Conservation (phyloP, 2,329 filamentous ascomycete species). For the Venturia carpophila region DNA sequence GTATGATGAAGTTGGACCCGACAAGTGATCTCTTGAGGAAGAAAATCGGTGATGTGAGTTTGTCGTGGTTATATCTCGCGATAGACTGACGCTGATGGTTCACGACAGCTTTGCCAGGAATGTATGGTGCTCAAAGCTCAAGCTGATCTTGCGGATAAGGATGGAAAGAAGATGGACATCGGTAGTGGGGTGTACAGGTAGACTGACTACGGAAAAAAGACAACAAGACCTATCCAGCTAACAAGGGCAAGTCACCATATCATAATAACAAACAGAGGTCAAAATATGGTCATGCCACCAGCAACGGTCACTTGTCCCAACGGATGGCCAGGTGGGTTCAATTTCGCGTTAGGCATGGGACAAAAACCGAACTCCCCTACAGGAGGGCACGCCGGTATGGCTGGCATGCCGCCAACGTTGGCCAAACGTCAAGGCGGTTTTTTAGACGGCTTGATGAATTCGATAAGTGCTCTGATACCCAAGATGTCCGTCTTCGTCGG, state of each 20-base stretch:
- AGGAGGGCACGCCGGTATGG: not conserved
- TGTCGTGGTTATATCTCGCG: too few relatives aligned
- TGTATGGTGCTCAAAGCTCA: conserved; percentile 17
- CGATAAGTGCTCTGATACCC: not conserved
- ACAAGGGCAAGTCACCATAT: conserved; percentile 10
- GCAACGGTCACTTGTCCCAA: not conserved
- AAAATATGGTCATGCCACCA: conserved; percentile 2
- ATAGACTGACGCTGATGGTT: not conserved
- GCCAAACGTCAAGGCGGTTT: not conserved
- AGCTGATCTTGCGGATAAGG: conserved; percentile 11
- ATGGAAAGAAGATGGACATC: conserved; percentile 9
- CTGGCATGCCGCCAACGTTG: not conserved
- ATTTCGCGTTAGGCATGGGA: not conserved
- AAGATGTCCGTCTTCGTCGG: conserved; percentile 16
- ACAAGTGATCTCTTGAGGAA: conserved; percentile 13
- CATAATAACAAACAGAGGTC: conserved; percentile 2
- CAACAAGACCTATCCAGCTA: not conserved
- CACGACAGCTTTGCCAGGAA: conserved; percentile 1
- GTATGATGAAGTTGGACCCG: conserved; percentile 13
- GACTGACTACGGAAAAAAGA: not conserved
- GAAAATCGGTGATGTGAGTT: not conserved
- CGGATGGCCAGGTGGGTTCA: conserved; percentile 1
- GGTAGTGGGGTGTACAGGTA: conserved; percentile 13
- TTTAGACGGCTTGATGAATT: not conserved
- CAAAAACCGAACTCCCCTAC: not conserved